Evolutionary conservation across 805 yeast species (phyloP).

Genomic region (Metschnikowia koreensis): DNA sequence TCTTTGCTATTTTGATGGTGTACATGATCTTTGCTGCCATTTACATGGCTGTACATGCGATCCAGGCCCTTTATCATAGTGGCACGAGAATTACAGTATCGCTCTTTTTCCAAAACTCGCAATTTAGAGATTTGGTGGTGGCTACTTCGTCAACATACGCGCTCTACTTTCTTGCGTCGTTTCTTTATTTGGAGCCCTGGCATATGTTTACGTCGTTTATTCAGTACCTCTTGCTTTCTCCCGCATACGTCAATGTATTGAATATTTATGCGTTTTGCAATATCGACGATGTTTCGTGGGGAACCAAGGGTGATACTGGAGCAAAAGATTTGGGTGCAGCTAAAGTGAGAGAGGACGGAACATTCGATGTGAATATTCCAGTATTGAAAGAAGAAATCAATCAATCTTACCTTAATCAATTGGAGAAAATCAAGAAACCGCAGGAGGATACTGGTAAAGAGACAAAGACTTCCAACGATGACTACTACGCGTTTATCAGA

Average conservation of each 20-base stretch:
- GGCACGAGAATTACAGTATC: slow-evolving; percentile 44
- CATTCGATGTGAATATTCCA: slow-evolving; percentile 53
- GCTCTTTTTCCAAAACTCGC: slow-evolving; percentile 46
- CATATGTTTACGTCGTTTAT: slow-evolving; percentile 57
- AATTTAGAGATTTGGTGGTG: slow-evolving; percentile 50
- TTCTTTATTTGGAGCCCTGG: slow-evolving; percentile 65
- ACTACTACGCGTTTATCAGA: slow-evolving; percentile 45
- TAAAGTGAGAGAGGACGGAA: slow-evolving; percentile 52
- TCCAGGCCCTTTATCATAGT: slow-evolving; percentile 32
- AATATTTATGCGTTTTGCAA: slow-evolving; percentile 70
- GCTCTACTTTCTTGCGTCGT: slow-evolving; percentile 55
- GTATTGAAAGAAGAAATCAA: slow-evolving; percentile 52
- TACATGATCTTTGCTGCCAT: slow-evolving; percentile 59
- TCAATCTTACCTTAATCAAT: slow-evolving; percentile 49
- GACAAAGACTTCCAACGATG: slow-evolving; percentile 36
- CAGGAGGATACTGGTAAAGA: slow-evolving; percentile 30
- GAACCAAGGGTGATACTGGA: slow-evolving; percentile 68
- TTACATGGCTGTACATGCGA: slow-evolving; percentile 53
- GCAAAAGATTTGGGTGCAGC: slow-evolving; percentile 56
- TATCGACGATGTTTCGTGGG: slow-evolving; percentile 73
- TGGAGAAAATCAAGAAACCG: slow-evolving; percentile 50
- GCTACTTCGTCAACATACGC: slow-evolving; percentile 63
- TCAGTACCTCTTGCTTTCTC: slow-evolving; percentile 51
- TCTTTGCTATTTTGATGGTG: slow-evolving; percentile 60
- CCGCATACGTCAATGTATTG: slow-evolving; percentile 54